phyloP scores from a whole-genome alignment of 352 stramenopile genomes.

The Phytophthora crassamura region DNA sequence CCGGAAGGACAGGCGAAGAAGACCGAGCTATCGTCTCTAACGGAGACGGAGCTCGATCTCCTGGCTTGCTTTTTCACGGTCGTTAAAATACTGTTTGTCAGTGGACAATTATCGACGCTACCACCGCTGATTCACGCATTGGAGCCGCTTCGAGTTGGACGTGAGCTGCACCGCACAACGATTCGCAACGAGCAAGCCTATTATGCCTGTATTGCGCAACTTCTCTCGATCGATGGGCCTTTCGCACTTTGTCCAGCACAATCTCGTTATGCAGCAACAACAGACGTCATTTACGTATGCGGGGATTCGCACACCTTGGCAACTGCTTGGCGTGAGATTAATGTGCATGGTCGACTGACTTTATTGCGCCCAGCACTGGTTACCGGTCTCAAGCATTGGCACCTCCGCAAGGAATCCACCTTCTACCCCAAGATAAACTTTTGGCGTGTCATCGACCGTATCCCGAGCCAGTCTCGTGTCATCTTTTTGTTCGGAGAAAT shows the following conservation, averaged over 20 bases:
- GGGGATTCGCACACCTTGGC: slow-evolving; percentile 94
- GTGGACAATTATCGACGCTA: slow-evolving; percentile 53
- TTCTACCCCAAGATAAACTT: slow-evolving; percentile 96
- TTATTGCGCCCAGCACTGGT: slow-evolving; percentile 77
- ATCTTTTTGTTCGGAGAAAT: slow-evolving; percentile 96
- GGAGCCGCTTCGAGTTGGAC: slow-evolving; percentile 67
- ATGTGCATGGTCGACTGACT: slow-evolving; percentile 19
- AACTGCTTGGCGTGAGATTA: slow-evolving; percentile 83
- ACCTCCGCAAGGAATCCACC: slow-evolving; percentile 79
- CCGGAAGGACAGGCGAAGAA: slow-evolving; percentile 5
- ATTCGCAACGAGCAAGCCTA: slow-evolving; percentile 91
- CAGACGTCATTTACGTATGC: slow-evolving; percentile 79
- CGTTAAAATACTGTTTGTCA: slow-evolving; percentile 89
- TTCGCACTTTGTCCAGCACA: slow-evolving; percentile 10
- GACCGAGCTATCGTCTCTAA: not conserved
- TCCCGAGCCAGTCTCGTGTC: slow-evolving; percentile 71
- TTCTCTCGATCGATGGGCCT: slow-evolving; percentile 61
- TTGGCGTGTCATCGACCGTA: slow-evolving; percentile 61
- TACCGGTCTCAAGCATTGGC: slow-evolving; percentile 95
- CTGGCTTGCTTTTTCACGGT: slow-evolving; percentile 83
- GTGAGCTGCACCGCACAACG: slow-evolving; percentile 76
- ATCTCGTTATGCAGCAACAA: not conserved
- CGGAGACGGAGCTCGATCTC: slow-evolving; percentile 72
- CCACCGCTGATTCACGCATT: slow-evolving; percentile 63
- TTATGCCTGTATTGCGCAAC: slow-evolving; percentile 86